A percentile compares a stretch with the other conserved stretches of the same genome.
Conservation (phyloP, 2,329 filamentous ascomycete genomes). For the Allantophomopsis cytisporea region DNA sequence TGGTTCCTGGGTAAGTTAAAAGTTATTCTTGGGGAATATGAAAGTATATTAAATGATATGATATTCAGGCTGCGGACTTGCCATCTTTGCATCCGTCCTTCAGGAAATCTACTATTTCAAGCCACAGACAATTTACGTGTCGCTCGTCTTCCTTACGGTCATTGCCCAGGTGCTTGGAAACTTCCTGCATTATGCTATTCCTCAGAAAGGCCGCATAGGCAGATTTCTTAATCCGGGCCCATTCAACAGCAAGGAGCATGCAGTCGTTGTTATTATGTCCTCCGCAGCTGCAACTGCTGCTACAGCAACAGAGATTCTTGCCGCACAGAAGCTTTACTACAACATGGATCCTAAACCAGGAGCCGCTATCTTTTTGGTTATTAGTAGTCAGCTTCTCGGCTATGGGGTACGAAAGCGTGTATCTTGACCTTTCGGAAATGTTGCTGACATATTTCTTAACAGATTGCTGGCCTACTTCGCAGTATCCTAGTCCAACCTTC, state of each 20-base stretch:
- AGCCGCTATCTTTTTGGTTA: constrained; percentile 43
- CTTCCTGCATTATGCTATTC: constrained; percentile 21
- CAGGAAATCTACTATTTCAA: constrained; percentile 32
- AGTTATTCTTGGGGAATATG: neutral
- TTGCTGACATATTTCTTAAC: too few relatives aligned
- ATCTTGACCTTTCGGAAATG: too few relatives aligned
- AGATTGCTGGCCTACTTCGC: constrained; percentile 39
- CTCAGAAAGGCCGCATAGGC: constrained; percentile 19
- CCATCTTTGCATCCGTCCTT: constrained; percentile 23
- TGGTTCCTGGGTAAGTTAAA: constrained; percentile 20
- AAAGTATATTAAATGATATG: neutral
- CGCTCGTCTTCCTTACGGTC: constrained; percentile 28
- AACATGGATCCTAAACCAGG: constrained; percentile 25
- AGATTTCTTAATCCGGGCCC: constrained; percentile 24
- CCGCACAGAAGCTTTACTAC: constrained; percentile 31
- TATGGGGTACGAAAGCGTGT: constrained; percentile 26
- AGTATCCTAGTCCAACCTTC: constrained; percentile 34
- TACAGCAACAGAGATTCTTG: constrained; percentile 27
- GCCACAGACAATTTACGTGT: constrained; percentile 28
- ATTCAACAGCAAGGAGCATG: constrained; percentile 22
- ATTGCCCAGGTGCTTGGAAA: constrained; percentile 28
- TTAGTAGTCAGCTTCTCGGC: constrained; percentile 47
- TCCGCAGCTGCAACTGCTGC: constrained; percentile 49
- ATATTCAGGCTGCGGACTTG: constrained; percentile 17
- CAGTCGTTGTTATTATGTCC: constrained; percentile 46